These are phyloP conservation scores for Platismatia glauca DNA, from an alignment of 495 filamentous ascomycete species.

Conservation along the genomic window DNA sequence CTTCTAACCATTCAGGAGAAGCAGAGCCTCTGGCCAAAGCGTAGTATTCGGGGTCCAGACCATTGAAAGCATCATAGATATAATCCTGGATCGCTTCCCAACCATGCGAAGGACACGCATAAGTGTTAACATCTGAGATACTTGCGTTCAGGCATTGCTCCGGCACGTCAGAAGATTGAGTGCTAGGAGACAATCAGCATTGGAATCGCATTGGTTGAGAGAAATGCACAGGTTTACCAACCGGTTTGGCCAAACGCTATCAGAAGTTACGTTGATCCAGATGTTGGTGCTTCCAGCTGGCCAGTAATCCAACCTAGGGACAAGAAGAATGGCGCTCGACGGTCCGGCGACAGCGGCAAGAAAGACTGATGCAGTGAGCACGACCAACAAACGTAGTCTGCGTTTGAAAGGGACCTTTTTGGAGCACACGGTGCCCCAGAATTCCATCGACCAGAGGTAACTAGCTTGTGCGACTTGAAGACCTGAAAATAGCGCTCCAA, in stretches of 20 bases:
- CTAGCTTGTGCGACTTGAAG: conserved; percentile 20
- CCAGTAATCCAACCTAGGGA: conserved; percentile 21
- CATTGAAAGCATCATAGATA: background rate
- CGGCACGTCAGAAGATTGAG: conserved; percentile 8
- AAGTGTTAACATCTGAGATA: background rate
- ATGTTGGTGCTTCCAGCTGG: conserved; percentile 24
- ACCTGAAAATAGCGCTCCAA: conserved; percentile 23
- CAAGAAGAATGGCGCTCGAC: conserved; percentile 23
- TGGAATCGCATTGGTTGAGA: background rate
- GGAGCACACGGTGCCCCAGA: conserved; percentile 17
- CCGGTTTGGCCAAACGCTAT: conserved; percentile 22
- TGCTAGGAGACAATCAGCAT: background rate
- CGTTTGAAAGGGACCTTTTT: background rate
- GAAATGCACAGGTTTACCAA: background rate
- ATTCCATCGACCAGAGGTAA: conserved; percentile 28
- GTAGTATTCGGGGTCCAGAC: background rate
- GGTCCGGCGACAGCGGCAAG: conserved; percentile 22
- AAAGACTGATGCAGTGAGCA: conserved; percentile 9
- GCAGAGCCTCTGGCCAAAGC: background rate
- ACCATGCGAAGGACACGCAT: conserved; percentile 16
- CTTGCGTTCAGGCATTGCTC: background rate
- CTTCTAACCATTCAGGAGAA: background rate
- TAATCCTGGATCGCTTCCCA: conserved; percentile 6
- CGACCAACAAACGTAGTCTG: background rate
- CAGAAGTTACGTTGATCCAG: conserved; percentile 24